Base-by-base conservation (phyloP, 106 monocot genomes). In the Agapanthus africanus region DNA sequence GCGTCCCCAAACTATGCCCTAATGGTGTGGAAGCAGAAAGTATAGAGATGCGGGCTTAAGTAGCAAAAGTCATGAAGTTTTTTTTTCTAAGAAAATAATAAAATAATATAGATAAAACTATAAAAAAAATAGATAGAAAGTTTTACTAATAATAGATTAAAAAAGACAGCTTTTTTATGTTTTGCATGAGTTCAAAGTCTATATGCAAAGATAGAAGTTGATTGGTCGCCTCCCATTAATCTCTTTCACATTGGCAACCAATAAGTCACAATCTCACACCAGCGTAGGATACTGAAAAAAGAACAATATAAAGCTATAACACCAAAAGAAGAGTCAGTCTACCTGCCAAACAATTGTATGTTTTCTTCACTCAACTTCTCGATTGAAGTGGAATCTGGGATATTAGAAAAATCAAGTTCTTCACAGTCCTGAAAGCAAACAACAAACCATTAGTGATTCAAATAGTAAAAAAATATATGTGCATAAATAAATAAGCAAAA, bases 351-450 rank as follows among this genome's bases (percentile, higher is more conserved):
- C 42, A 85, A 46, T 37, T 70, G 50, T 44, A 85, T 52, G 63
- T 80, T 85, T 50, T 85, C 77, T 65, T 77, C 80, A 57, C 77
- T 74, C 26, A 85, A 8, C 70, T 74, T 74, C 42, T 78, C 71
- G 57, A 85, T 56, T 11, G 54, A 69, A 37, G 32, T 54, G 3
- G 72, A 40, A 44, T 74, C 66, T 32, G 4, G 35, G 16, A 52
- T 26, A 39, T 76, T 63, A 27, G 50, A 4, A 47, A 40, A 6
- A 21, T 54, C 64, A 34, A 10, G 39, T 32, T 54, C 75, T n/a
- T 73, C 70, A 35, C 18, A 37, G 21, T 71, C 57, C 77, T 71
- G 77, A 63, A 59, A 72, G 18, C 26, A 66, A 71, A 36, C 44
- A 59, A 25, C 9, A 15, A 30, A 31, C 13, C 14, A 54, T 14